Base-by-base conservation (phyloP, 2,329 filamentous ascomycete species). In the Magnaporthiopsis poae region DNA sequence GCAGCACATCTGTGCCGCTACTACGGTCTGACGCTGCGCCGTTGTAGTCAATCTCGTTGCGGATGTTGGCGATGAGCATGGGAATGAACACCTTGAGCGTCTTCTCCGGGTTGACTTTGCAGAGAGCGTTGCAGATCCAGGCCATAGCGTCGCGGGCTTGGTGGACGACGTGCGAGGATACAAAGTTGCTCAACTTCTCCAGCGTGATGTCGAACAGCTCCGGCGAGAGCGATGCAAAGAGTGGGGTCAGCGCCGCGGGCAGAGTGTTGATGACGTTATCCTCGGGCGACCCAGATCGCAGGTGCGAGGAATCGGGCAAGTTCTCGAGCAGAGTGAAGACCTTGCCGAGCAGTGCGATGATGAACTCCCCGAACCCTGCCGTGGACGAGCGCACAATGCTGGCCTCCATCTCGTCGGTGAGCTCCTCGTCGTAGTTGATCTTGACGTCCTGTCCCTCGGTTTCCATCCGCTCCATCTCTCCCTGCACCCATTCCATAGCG, bases 91-190 rank as follows among this genome's bases (percentile, higher is more conserved):
- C 87, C 74, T 93, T 95, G 64, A 99, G 82, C 0, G 95, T 92
- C 79, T 97, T 97, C 75, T 94, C 88, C 0, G 96, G 93, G 71
- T 96, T 91, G 71, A 96, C 92, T 78, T 98, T 98, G 82, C 95
- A 96, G 31, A 99, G 83, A 0, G 92, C 91, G 76, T 97, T 98
- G 78, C 94, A 91, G 66, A 98, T 98, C 84, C 96, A 99, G 1
- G 96, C 95, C 90, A 99, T 97, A 9, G 95, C 94, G 81, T 99
- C 95, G 70, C 94, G 84, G 65, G 95, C 94, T 77, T 98, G 95
- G 72, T 99, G 93, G 25, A 99, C 94, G 63, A 99, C 95, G 78
- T 98, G 95, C 69, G 91, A 91, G 1, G 90, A 89, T 33, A 97
- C 90, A 75, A 99, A 99, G 39, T 91, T 87, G 2, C 92, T 90